These are phyloP conservation scores for Amanita exitialis DNA, from an alignment of 768 basidiomycete genomes.

Conservation along the genomic window DNA sequence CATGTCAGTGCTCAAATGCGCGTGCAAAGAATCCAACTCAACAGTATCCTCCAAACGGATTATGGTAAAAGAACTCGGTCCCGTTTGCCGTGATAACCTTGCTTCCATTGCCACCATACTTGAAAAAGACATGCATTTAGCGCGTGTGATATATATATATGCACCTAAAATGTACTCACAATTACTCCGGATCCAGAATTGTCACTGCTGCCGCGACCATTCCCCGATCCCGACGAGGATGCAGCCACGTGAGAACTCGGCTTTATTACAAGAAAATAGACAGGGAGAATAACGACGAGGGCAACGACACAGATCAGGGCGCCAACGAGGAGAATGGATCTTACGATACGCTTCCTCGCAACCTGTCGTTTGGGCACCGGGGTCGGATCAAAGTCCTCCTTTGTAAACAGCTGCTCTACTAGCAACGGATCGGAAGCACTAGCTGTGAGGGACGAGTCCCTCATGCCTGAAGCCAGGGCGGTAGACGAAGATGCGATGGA, in stretches of 20 bases:
- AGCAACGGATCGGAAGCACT: background rate
- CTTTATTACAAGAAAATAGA: constrained; percentile 24
- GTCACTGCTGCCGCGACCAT: background rate
- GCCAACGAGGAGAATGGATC: background rate
- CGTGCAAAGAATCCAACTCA: constrained; percentile 14
- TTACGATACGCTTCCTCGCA: background rate
- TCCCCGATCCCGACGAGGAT: background rate
- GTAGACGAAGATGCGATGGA: background rate
- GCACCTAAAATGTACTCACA: constrained; percentile 1
- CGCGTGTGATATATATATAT: background rate
- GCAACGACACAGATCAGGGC: constrained; percentile 16
- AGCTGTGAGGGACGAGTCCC: background rate
- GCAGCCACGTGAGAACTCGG: constrained; percentile 10
- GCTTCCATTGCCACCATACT: constrained; percentile 55
- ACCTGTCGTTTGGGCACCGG: background rate
- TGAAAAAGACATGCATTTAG: background rate
- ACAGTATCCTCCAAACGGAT: constrained; percentile 62
- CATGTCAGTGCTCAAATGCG: background rate
- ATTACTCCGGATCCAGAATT: background rate
- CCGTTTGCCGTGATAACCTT: constrained; percentile 52
- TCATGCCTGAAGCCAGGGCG: background rate
- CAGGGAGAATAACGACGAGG: constrained; percentile 21
- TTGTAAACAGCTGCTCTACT: background rate
- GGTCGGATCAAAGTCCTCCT: background rate
- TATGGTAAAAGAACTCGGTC: constrained; percentile 56